These are phyloP conservation scores for Chenopodium suecicum DNA, from an alignment of 148 eudicot species.

Conservation along the genomic window DNA sequence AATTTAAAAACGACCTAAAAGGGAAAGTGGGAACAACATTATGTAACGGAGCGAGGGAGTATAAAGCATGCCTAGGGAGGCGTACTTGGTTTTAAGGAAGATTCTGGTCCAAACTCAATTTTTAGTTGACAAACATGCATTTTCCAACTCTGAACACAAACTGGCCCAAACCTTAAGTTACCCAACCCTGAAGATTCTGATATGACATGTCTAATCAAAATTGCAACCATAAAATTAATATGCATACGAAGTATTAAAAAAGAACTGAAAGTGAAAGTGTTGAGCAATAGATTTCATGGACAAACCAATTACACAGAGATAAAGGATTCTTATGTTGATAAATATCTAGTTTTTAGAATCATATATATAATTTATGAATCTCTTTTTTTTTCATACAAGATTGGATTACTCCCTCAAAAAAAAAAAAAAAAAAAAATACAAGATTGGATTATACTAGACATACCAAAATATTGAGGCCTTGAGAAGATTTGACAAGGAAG, in stretches of 20 bases:
- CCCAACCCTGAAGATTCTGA: not conserved
- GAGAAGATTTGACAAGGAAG: not conserved
- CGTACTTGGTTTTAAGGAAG: not conserved
- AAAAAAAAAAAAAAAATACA: not conserved
- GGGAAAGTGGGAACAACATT: too few relatives aligned
- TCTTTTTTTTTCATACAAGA: not conserved
- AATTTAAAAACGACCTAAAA: too few relatives aligned
- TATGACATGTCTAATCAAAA: not conserved
- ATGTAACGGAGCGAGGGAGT: too few relatives aligned
- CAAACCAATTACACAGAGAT: not conserved
- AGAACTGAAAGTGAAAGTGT: not conserved
- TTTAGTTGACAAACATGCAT: not conserved
- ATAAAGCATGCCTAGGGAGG: not conserved
- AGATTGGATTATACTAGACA: not conserved
- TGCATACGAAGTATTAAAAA: not conserved
- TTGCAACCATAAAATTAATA: not conserved
- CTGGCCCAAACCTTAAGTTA: not conserved
- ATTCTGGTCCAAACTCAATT: not conserved
- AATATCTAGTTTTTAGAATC: too few relatives aligned
- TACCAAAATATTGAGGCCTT: conserved; percentile 15
- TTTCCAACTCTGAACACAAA: not conserved
- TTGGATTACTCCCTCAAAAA: not conserved
- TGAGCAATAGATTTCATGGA: not conserved
- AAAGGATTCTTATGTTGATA: too few relatives aligned
- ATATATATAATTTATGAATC: too few relatives aligned